Conservation (phyloP, 1,284 basidiomycete species). For the Pseudozyma thailandica region DNA sequence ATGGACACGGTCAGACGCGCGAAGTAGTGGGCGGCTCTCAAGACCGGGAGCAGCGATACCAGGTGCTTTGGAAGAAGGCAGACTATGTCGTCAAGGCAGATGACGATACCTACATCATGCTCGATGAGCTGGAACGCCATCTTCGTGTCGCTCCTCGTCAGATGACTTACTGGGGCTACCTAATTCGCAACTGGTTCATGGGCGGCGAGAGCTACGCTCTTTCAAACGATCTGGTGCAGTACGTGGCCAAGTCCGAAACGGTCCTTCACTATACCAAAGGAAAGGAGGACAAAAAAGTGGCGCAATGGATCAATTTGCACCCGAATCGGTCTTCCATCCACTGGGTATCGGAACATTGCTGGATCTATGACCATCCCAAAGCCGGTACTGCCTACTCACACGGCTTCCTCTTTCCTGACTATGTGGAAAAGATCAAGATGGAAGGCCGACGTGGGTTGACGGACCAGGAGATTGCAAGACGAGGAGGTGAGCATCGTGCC, state of each 20-base stretch:
- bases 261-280: conserved; percentile 79
- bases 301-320: conserved; percentile 91
- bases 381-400: conserved; percentile 89
- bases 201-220: conserved; percentile 93
- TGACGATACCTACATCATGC: conserved; percentile 64
- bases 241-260: conserved; percentile 79
- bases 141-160: conserved; percentile 61
- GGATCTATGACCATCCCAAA: conserved; percentile 97
- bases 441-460: conserved; percentile 68
- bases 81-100: conserved; percentile 68
- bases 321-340: conserved; percentile 82
- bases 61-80: conserved; percentile 65
- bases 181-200: conserved; percentile 95
- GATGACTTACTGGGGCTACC: conserved; percentile 71
- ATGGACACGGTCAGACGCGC: conserved; percentile 39
- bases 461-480: conserved; percentile 66
- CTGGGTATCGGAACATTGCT: conserved; percentile 92
- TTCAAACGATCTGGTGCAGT: conserved; percentile 88
- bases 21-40: conserved; percentile 34
- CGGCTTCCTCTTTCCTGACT: conserved; percentile 95
- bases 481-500: conserved; percentile 69
- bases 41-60: conserved; percentile 39
- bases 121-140: conserved; percentile 66
- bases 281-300: conserved; percentile 91
- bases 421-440: conserved; percentile 76